Evolutionary conservation across 495 filamentous ascomycete genomes (phyloP).

Genomic region (Amorphotheca resinae): DNA sequence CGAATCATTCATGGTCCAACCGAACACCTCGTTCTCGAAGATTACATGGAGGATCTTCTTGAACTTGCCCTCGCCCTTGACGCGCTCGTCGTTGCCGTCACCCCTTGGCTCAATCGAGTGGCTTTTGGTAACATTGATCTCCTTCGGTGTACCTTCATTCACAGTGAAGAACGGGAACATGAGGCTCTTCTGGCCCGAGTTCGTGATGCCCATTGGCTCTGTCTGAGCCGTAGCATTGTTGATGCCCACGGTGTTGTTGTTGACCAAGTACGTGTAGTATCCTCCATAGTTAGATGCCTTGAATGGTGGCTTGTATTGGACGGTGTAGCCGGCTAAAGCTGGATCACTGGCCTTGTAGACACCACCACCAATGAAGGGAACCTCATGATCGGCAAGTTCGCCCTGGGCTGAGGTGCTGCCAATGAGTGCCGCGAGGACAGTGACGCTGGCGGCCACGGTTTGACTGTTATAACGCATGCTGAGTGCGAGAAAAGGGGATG

Average conservation of each 20-base stretch:
- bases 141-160: slow-evolving; percentile 9
- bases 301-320: slow-evolving; percentile 13
- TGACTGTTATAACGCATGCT: background rate
- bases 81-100: background rate
- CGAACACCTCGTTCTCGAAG: slow-evolving; percentile 18
- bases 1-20: slow-evolving; percentile 12
- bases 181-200: background rate
- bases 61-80: slow-evolving; percentile 5
- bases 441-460: background rate
- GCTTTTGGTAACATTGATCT: slow-evolving; percentile 1
- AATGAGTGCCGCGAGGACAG: background rate
- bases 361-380: background rate
- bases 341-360: slow-evolving; percentile 4
- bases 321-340: slow-evolving; percentile 2
- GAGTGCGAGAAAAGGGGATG: background rate
- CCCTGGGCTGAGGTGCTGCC: slow-evolving; percentile 1
- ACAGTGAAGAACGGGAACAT: slow-evolving; percentile 13
- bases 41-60: slow-evolving; percentile 19
- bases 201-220: slow-evolving; percentile 2
- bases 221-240: slow-evolving; percentile 9
- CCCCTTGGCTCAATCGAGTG: background rate
- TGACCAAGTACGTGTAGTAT: slow-evolving; percentile 15
- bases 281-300: slow-evolving; percentile 9
- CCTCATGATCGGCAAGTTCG: slow-evolving; percentile 1
- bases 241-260: slow-evolving; percentile 13